Evolutionary conservation across 2,329 filamentous ascomycete species (phyloP).

Genomic region (Fusarium sp.): DNA sequence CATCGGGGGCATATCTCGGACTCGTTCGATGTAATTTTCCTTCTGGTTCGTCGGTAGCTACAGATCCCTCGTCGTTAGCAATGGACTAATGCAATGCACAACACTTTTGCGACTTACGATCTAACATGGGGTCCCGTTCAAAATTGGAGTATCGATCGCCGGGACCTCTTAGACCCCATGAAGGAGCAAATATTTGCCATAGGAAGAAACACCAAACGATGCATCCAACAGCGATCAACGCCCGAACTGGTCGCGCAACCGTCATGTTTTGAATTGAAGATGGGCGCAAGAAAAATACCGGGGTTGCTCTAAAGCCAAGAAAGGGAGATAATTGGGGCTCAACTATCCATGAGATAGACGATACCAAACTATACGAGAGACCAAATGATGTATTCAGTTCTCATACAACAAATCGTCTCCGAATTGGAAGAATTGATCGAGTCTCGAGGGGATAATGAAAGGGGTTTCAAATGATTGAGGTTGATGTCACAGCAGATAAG

Average conservation of each 20-base stretch:
- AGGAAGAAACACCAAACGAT: slow-evolving; percentile 83
- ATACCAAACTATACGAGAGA: neutral
- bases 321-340: slow-evolving; percentile 12
- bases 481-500: slow-evolving; percentile 34
- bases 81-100: neutral
- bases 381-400: neutral
- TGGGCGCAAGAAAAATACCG: slow-evolving; percentile 8
- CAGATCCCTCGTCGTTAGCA: slow-evolving; percentile 32
- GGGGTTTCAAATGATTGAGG: slow-evolving; percentile 40
- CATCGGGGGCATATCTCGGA: slow-evolving; percentile 81
- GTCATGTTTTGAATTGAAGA: slow-evolving; percentile 70
- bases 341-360: slow-evolving; percentile 36
- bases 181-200: slow-evolving; percentile 76
- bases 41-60: slow-evolving; percentile 86
- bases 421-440: slow-evolving; percentile 3
- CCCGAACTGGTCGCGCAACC: slow-evolving; percentile 85
- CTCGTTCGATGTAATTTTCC: slow-evolving; percentile 79
- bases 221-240: slow-evolving; percentile 77
- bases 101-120: slow-evolving; percentile 70
- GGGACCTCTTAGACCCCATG: slow-evolving; percentile 58
- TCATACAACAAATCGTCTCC: slow-evolving; percentile 1
- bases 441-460: slow-evolving; percentile 29
- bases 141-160: slow-evolving; percentile 65
- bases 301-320: slow-evolving; percentile 24
- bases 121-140: slow-evolving; percentile 85